Evolutionary conservation across 2,329 filamentous ascomycete genomes (phyloP), one percentile per base, ranked within the genome.

Genomic region (Lachnellula occidentalis): DNA sequence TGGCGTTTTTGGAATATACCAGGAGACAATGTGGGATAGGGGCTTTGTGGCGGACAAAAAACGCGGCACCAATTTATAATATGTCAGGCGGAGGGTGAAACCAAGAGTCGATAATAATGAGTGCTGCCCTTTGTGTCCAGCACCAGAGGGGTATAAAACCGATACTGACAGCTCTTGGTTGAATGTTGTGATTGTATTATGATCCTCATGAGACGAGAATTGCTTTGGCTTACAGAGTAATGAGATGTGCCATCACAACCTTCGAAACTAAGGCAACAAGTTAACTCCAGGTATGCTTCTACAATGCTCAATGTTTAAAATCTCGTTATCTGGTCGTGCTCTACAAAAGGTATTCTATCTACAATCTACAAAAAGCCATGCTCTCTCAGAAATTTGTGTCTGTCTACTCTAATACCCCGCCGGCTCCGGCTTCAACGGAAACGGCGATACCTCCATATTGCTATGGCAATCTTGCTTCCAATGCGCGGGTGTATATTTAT

Each of bases 401-500:
- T 12, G 7, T 34, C 19, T 42, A 15, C 31, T 56, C 47, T 64
- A 70, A 53, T 63, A 69, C 15, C 68, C 68, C n/a, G 68, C 58
- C 24, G 66, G 64, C 53, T 70, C 66, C 49, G 56, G 56, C 9
- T 60, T 62, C 27, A 61, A 57, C 11, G 67, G 68, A 37, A 70
- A 68, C 2, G 67, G 58, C 6, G 65, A 56, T 4, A 43, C 55
- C 45, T 81, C 81, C 39, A 87, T 62, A 61, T 85, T 85, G 53
- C 71, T 71, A 41, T 71, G 69, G 65, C 86, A 90, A 51, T 81
- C 82, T 17, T 71, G 68, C 66, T 80, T 82, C 92, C 92, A 97
- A 69, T 91, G 80, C 55, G 75, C 75, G 0, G 94, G 94, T 1
- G 90, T 94, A 68, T 88, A 95, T 66, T 90, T 90, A 72, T 97